Evolutionary conservation across 2,329 filamentous ascomycete species (phyloP).

Genomic region (Rutstroemia sp.): DNA sequence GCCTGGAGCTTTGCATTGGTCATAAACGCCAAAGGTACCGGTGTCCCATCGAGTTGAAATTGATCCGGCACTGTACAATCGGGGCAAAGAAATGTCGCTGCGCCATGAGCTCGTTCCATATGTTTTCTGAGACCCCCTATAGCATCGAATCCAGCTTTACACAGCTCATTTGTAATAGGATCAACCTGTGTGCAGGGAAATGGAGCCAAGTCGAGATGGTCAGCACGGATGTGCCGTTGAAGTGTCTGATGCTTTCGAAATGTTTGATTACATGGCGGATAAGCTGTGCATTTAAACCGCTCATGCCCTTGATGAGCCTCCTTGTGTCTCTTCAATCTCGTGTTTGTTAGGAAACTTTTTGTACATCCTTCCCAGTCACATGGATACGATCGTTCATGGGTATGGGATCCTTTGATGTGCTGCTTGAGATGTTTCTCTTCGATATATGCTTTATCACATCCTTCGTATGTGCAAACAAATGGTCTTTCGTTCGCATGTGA

Average conservation of each 20-base stretch:
- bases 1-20: conserved; percentile 63
- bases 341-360: conserved; percentile 76
- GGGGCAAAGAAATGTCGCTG: conserved; percentile 64
- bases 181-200: conserved; percentile 62
- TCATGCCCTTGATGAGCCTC: conserved; percentile 73
- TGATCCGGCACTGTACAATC: conserved; percentile 48
- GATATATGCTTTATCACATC: conserved; percentile 76
- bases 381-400: conserved; percentile 57
- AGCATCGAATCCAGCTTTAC: conserved; percentile 65
- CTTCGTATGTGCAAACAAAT: conserved; percentile 61
- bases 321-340: conserved; percentile 68
- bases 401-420: conserved; percentile 78
- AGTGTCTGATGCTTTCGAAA: conserved; percentile 87
- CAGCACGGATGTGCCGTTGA: conserved; percentile 70
- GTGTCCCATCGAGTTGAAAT: conserved; percentile 32
- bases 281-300: conserved; percentile 65
- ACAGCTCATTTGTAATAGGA: conserved; percentile 44
- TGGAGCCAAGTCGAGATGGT: conserved; percentile 64
- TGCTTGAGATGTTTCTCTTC: conserved; percentile 81
- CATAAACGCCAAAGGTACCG: conserved; percentile 53
- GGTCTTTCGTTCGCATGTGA: conserved; percentile 82
- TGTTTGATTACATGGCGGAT: conserved; percentile 61
- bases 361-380: conserved; percentile 68
- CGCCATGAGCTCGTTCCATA: conserved; percentile 58
- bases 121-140: conserved; percentile 66